A percentile compares a stretch with the other conserved stretches of the same genome.
Evolutionary conservation across 2,329 filamentous ascomycete species (phyloP).

Genomic region (Amauroascus niger): DNA sequence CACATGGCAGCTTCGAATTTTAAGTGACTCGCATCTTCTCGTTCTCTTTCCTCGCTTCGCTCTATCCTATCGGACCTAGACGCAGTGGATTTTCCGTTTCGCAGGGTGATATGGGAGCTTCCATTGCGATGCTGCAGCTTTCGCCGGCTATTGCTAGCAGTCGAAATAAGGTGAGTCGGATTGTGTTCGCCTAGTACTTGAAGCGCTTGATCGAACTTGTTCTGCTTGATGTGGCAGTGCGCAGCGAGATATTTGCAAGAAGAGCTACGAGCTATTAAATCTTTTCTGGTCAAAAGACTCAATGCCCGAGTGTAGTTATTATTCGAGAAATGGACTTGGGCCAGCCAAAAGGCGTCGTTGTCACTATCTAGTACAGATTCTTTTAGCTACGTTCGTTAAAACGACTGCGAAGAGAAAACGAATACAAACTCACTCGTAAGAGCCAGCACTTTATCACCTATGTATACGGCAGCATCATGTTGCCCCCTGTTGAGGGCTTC

Average conservation of each 20-base stretch:
- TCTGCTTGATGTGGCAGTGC: slow-evolving; percentile 89
- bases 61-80: slow-evolving; percentile 44
- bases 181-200: slow-evolving; percentile 81
- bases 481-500: slow-evolving; percentile 93
- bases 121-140: slow-evolving; percentile 61
- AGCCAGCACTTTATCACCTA: slow-evolving; percentile 91
- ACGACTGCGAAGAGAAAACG: neutral
- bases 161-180: slow-evolving; percentile 74
- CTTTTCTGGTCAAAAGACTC: slow-evolving; percentile 71
- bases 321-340: slow-evolving; percentile 93
- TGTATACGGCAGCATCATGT: slow-evolving; percentile 91
- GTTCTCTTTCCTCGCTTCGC: slow-evolving; percentile 51
- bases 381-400: neutral
- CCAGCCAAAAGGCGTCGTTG: slow-evolving; percentile 91
- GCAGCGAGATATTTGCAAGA: slow-evolving; percentile 88
- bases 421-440: slow-evolving; percentile 58
- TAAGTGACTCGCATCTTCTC: slow-evolving; percentile 63
- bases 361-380: slow-evolving; percentile 61
- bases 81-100: slow-evolving; percentile 38
- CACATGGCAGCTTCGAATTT: slow-evolving; percentile 97
- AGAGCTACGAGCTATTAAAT: slow-evolving; percentile 69
- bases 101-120: slow-evolving; percentile 42
- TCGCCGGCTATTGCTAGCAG: slow-evolving; percentile 52
- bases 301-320: slow-evolving; percentile 91
- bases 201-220: slow-evolving; percentile 80